These are phyloP conservation scores for Flueggea neowawraea DNA, from an alignment of 441 rosid genomes.

Conservation along the genomic window DNA sequence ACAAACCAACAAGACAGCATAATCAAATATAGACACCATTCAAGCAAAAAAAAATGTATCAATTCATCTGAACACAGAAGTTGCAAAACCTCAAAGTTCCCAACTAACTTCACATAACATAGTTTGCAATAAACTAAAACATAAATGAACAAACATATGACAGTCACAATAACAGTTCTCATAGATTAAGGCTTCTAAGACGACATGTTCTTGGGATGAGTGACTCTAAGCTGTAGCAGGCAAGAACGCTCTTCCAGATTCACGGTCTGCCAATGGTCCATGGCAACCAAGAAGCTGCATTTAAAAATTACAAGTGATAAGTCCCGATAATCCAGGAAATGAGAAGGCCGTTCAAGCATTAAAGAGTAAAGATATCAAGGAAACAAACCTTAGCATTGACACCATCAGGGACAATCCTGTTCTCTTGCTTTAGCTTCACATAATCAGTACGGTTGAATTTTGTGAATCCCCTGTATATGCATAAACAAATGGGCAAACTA, in stretches of 20 bases:
- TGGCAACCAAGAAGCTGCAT: conserved; percentile 66
- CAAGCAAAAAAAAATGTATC: too few species aligned
- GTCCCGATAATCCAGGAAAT: background rate
- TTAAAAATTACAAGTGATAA: conserved; percentile 11
- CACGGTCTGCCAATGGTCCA: conserved; percentile 53
- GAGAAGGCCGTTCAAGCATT: background rate
- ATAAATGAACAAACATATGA: too few species aligned
- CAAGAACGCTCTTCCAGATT: conserved; percentile 61
- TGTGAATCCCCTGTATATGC: conserved; percentile 75
- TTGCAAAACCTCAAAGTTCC: too few species aligned
- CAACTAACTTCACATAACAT: too few species aligned
- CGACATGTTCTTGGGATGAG: background rate
- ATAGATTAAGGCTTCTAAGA: too few species aligned
- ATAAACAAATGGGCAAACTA: background rate
- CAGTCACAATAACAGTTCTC: too few species aligned
- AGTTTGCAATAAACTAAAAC: too few species aligned
- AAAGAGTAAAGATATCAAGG: background rate
- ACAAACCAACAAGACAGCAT: too few species aligned
- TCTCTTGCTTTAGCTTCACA: conserved; percentile 60
- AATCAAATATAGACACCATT: too few species aligned
- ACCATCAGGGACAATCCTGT: conserved; percentile 74
- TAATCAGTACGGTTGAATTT: conserved; percentile 78
- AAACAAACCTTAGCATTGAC: conserved; percentile 80
- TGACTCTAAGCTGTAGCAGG: background rate
- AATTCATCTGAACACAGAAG: too few species aligned